Percentiles rank a stretch among this genome's conserved stretches.
Evolutionary conservation across 2,329 filamentous ascomycete genomes (phyloP).

Genomic region (Thermoascus crustaceus): DNA sequence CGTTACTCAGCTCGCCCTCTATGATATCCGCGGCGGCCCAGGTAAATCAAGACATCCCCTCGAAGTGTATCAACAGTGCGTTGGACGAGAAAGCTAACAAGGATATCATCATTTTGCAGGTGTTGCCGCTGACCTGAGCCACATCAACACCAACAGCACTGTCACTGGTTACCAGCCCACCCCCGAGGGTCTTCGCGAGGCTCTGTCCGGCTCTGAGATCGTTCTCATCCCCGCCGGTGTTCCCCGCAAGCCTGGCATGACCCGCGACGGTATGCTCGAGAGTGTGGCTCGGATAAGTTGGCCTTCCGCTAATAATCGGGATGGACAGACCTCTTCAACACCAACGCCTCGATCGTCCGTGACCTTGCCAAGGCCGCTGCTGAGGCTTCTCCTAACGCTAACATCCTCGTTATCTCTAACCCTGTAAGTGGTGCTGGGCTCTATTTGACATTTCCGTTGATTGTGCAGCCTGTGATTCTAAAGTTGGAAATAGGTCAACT

Average conservation of each 20-base stretch:
- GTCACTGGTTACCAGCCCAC: conserved; percentile 84
- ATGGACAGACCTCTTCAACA: conserved; percentile 87
- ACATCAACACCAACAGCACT: conserved; percentile 97
- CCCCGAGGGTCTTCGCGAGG: conserved; percentile 63
- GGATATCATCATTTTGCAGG: conserved; percentile 45
- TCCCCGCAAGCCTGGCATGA: conserved; percentile 99
- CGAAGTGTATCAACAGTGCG: too few species aligned
- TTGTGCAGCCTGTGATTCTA: conserved; percentile 1
- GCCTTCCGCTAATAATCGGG: conserved; percentile 1
- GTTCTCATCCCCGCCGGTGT: conserved; percentile 98
- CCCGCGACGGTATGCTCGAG: conserved; percentile 80
- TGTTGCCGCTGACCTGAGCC: conserved; percentile 95
- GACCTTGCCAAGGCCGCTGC: conserved; percentile 94
- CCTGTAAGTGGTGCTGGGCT: conserved; percentile 65
- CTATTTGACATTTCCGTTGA: not conserved
- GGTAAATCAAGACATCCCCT: too few species aligned
- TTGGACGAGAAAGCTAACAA: conserved; percentile 6
- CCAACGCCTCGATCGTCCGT: conserved; percentile 98
- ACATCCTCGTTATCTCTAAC: conserved; percentile 97
- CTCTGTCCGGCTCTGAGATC: conserved; percentile 81
- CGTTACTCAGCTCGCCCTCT: conserved; percentile 88
- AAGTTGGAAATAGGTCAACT: conserved; percentile 65
- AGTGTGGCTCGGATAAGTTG: too few species aligned
- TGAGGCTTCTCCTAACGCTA: conserved; percentile 80
- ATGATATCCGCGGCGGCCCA: conserved; percentile 91